These are phyloP conservation scores for Phaeotremella skinneri DNA, from an alignment of 768 basidiomycete species.

Conservation along the genomic window DNA sequence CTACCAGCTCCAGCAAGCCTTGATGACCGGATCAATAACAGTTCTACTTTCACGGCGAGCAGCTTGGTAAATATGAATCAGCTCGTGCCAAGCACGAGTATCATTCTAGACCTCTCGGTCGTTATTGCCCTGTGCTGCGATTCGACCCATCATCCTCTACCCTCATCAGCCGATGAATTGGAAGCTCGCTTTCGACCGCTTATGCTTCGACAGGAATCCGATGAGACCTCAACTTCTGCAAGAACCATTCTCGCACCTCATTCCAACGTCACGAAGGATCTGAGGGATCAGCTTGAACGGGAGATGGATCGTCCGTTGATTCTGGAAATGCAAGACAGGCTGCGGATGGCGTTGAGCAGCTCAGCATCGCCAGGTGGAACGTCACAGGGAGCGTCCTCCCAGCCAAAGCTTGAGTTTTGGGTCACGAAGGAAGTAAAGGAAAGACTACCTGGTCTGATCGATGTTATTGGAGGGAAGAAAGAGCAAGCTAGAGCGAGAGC, in stretches of 20 bases:
- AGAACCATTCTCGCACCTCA: slow-evolving; percentile 25
- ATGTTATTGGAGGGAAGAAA: slow-evolving; percentile 70
- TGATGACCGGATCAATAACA: neutral
- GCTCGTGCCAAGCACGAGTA: slow-evolving; percentile 57
- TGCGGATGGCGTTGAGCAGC: slow-evolving; percentile 5
- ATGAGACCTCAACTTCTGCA: neutral
- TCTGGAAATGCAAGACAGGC: slow-evolving; percentile 61
- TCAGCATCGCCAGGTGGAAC: neutral
- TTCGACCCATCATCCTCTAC: slow-evolving; percentile 70
- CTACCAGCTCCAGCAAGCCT: slow-evolving; percentile 36
- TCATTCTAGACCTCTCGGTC: slow-evolving; percentile 81
- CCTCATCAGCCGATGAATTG: slow-evolving; percentile 60
- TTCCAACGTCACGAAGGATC: slow-evolving; percentile 63
- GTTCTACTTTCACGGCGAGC: neutral
- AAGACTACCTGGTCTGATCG: slow-evolving; percentile 71
- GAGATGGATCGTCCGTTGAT: slow-evolving; percentile 68
- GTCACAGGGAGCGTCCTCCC: neutral
- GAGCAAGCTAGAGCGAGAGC: slow-evolving; percentile 67
- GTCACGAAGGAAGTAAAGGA: slow-evolving; percentile 72
- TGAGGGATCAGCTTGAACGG: slow-evolving; percentile 69
- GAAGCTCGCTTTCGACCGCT: slow-evolving; percentile 65
- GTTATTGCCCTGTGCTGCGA: slow-evolving; percentile 82
- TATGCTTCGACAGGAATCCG: neutral
- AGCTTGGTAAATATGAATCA: neutral
- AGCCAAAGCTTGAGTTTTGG: slow-evolving; percentile 65